These are phyloP conservation scores for Ceriops decandra DNA, from an alignment of 345 rosid genomes.

Conservation along the genomic window DNA sequence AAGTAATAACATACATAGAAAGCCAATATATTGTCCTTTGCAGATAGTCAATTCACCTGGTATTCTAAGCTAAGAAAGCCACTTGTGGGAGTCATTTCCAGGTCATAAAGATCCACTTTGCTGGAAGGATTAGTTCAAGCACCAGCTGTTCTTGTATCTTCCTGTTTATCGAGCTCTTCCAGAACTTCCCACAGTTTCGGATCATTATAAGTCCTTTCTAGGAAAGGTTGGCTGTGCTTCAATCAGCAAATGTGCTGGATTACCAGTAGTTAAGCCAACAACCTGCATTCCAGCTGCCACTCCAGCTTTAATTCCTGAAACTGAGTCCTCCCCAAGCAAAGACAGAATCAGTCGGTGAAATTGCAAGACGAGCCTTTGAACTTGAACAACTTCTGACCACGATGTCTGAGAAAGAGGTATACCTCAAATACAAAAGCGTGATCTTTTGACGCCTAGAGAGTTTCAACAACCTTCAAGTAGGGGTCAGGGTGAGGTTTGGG, in stretches of 20 bases:
- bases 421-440: slow-evolving; percentile 43
- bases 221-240: slow-evolving; percentile 32
- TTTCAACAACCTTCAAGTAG: slow-evolving; percentile 37
- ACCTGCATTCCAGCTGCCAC: slow-evolving; percentile 45
- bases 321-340: slow-evolving; percentile 28
- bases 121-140: not conserved
- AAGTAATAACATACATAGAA: no score
- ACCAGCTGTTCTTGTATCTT: not conserved
- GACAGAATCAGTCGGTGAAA: not conserved
- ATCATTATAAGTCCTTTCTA: slow-evolving; percentile 30
- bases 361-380: not conserved
- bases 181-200: slow-evolving; percentile 33
- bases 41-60: no score
- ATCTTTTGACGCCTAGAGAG: slow-evolving; percentile 31
- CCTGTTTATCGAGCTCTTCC: slow-evolving; percentile 19
- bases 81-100: not conserved
- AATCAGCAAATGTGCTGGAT: slow-evolving; percentile 23
- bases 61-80: not conserved
- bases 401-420: not conserved
- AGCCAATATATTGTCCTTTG: no score
- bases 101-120: no score
- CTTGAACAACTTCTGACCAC: not conserved
- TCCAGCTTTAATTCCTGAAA: slow-evolving; percentile 42
- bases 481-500: slow-evolving; percentile 45
- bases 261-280: slow-evolving; percentile 32